A percentile compares a stretch with the other conserved stretches of the same genome.
Conservation (phyloP, 2,329 filamentous ascomycete genomes). For the Xylariaceae sp. region DNA sequence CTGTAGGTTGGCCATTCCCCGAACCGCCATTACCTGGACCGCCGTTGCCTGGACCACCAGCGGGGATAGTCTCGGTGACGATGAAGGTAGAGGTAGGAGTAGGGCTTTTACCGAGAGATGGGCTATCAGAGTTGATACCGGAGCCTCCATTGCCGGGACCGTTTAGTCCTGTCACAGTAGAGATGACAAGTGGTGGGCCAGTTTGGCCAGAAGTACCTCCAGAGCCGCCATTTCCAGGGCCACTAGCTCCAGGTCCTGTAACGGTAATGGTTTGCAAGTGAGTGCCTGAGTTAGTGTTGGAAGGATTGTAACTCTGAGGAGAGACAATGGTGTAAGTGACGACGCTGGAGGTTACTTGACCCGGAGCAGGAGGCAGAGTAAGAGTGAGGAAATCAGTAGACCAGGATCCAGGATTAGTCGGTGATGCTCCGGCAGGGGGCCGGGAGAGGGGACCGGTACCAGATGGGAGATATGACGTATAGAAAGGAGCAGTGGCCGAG, state of each 20-base stretch:
- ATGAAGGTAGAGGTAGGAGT: slow-evolving; percentile 3
- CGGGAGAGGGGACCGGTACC: slow-evolving; percentile 30
- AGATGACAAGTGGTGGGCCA: neutral
- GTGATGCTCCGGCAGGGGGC: slow-evolving; percentile 32
- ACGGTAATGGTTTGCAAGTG: slow-evolving; percentile 22
- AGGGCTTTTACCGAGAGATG: slow-evolving; percentile 14
- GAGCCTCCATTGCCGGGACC: slow-evolving; percentile 4
- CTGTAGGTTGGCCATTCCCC: slow-evolving; percentile 8
- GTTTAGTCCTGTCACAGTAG: neutral
- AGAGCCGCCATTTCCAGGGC: slow-evolving; percentile 21
- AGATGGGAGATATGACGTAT: slow-evolving; percentile 27
- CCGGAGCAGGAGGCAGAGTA: slow-evolving; percentile 34
- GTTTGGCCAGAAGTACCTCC: slow-evolving; percentile 1
- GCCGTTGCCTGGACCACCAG: slow-evolving; percentile 5
- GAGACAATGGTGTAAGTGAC: slow-evolving; percentile 39
- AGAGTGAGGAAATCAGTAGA: slow-evolving; percentile 40
- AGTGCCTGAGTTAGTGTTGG: slow-evolving; percentile 9
- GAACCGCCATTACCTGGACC: neutral
- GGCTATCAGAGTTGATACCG: neutral
- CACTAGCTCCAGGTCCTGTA: slow-evolving; percentile 21
- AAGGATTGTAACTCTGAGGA: slow-evolving; percentile 22
- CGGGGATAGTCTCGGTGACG: slow-evolving; percentile 21
- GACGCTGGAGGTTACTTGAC: slow-evolving; percentile 27
- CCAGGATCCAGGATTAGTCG: slow-evolving; percentile 33
- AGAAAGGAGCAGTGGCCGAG: slow-evolving; percentile 25